phyloP scores from a whole-genome alignment of 2,329 filamentous ascomycete species.

The Fusarium verrucosum region DNA sequence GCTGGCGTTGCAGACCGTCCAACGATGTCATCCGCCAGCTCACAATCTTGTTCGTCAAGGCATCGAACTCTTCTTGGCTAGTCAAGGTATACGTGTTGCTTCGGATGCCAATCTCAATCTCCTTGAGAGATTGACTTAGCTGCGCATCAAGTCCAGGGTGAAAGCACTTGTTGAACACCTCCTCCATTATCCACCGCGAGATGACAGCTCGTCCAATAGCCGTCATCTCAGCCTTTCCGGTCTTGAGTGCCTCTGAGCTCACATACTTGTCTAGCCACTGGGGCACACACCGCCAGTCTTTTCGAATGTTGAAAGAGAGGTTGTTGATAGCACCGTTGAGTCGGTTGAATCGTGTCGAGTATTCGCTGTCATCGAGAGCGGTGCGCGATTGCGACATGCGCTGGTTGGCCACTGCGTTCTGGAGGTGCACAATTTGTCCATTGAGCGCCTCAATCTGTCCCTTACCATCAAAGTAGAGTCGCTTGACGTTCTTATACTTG shows the following conservation, averaged over 20 bases:
- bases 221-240: constrained; percentile 97
- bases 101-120: constrained; percentile 87
- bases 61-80: constrained; percentile 88
- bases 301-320: constrained; percentile 93
- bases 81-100: constrained; percentile 76
- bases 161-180: constrained; percentile 91
- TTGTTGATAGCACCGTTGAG: constrained; percentile 95
- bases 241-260: constrained; percentile 84
- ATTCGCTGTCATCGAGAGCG: constrained; percentile 94
- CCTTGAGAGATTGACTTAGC: constrained; percentile 82
- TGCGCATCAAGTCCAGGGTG: constrained; percentile 84
- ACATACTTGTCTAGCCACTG: constrained; percentile 81
- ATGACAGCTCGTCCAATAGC: constrained; percentile 91
- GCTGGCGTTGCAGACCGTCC: constrained; percentile 80
- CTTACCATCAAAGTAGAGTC: constrained; percentile 96
- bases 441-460: constrained; percentile 89
- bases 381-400: constrained; percentile 93
- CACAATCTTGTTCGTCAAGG: constrained; percentile 84
- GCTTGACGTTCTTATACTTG: constrained; percentile 98
- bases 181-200: constrained; percentile 87
- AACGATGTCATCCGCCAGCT: constrained; percentile 94
- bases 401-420: constrained; percentile 97
- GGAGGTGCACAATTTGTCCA: constrained; percentile 88
- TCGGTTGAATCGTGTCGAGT: constrained; percentile 85
- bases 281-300: constrained; percentile 88